These are phyloP conservation scores for Trichoderma lentiforme DNA, from an alignment of 2,329 filamentous ascomycete genomes.

Conservation along the genomic window DNA sequence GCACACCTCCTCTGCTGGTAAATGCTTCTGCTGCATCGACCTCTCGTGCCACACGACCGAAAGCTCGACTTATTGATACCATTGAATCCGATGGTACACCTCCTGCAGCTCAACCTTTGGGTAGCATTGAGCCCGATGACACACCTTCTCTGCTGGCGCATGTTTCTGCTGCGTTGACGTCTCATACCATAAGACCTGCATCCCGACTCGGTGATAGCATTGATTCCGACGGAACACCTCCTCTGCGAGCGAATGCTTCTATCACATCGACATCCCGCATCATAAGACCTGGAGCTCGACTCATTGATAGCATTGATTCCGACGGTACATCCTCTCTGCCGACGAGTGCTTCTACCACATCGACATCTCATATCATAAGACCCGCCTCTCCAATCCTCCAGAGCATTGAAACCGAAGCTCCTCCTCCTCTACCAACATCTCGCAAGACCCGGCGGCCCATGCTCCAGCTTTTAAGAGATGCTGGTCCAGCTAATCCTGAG, in stretches of 20 bases:
- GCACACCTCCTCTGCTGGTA: background rate
- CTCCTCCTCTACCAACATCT: background rate
- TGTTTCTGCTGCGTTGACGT: background rate
- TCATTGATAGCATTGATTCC: background rate
- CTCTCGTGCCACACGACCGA: background rate
- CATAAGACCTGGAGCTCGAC: background rate
- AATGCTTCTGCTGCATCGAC: background rate
- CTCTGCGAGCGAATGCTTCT: background rate
- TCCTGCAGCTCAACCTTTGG: background rate
- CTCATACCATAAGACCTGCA: background rate
- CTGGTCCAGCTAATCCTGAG: background rate
- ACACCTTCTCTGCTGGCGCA: background rate
- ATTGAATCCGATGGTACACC: background rate
- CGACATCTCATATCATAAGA: background rate
- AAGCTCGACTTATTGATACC: background rate
- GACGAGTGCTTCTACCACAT: background rate
- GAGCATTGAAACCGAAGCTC: background rate
- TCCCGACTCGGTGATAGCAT: background rate
- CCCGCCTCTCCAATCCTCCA: background rate
- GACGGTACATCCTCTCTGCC: background rate
- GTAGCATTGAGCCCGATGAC: background rate
- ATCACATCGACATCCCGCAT: background rate
- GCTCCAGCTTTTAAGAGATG: background rate
- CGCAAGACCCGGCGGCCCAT: background rate
- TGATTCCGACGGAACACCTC: background rate